These are phyloP conservation scores for Macrocystidia cucumis DNA, from an alignment of 1,284 basidiomycete genomes.

Conservation along the genomic window DNA sequence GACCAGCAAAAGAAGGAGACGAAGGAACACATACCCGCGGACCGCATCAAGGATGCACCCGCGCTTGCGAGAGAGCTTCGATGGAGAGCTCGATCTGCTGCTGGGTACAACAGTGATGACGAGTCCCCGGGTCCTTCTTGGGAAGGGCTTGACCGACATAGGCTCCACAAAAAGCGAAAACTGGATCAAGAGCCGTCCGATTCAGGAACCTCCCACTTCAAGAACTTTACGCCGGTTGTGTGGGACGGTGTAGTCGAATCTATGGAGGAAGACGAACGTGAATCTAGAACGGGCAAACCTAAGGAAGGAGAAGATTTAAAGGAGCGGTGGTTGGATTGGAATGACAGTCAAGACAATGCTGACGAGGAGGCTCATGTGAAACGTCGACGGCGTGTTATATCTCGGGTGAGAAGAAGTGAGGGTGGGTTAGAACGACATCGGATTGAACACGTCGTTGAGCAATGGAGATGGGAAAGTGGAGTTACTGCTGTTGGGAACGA, in stretches of 20 bases:
- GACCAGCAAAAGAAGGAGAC: slow-evolving; percentile 62
- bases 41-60: slow-evolving; percentile 72
- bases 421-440: slow-evolving; percentile 60
- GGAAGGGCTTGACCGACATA: too few species aligned
- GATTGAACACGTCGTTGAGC: slow-evolving; percentile 59
- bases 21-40: slow-evolving; percentile 74
- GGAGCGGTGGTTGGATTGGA: slow-evolving; percentile 11
- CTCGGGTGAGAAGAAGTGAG: slow-evolving; percentile 50
- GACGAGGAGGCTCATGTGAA: slow-evolving; percentile 37
- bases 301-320: slow-evolving; percentile 18
- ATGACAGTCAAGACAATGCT: slow-evolving; percentile 20
- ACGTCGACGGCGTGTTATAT: slow-evolving; percentile 39
- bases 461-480: slow-evolving; percentile 63
- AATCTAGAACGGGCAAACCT: slow-evolving; percentile 23
- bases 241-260: slow-evolving; percentile 51
- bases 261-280: slow-evolving; percentile 30
- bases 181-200: too few species aligned
- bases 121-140: slow-evolving; percentile 39
- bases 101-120: slow-evolving; percentile 63
- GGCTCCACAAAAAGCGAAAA: too few species aligned
- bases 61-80: slow-evolving; percentile 75
- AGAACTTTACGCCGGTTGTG: slow-evolving; percentile 55
- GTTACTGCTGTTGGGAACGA: too few species aligned
- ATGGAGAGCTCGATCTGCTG: slow-evolving; percentile 66
- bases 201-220: too few species aligned